Conservation (phyloP, 495 filamentous ascomycete species). For the Aspergillus sclerotioniger region DNA sequence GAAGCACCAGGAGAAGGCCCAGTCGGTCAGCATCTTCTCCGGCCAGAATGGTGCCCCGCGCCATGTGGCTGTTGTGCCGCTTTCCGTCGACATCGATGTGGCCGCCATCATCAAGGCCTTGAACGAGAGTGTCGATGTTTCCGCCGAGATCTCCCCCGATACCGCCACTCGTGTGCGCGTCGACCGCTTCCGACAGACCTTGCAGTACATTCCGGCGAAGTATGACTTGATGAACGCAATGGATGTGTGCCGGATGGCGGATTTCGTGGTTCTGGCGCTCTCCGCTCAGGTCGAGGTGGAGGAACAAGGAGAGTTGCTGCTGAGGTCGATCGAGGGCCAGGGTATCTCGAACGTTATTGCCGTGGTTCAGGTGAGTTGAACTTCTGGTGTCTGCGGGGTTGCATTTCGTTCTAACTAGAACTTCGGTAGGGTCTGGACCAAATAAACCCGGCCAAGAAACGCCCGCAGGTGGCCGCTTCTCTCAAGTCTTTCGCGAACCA, state of each 20-base stretch:
- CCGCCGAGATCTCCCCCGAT: slow-evolving; percentile 60
- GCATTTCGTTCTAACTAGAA: neutral
- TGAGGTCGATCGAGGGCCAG: slow-evolving; percentile 86
- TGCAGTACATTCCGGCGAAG: slow-evolving; percentile 74
- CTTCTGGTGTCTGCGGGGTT: neutral
- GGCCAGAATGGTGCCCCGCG: slow-evolving; percentile 84
- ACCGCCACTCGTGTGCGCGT: slow-evolving; percentile 63
- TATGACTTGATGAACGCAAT: slow-evolving; percentile 70
- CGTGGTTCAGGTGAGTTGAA: slow-evolving; percentile 59
- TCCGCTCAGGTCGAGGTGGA: slow-evolving; percentile 82
- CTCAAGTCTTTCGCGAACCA: slow-evolving; percentile 88
- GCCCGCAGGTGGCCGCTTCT: slow-evolving; percentile 70
- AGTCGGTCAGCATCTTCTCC: slow-evolving; percentile 72
- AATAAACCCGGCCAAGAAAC: slow-evolving; percentile 73
- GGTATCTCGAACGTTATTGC: slow-evolving; percentile 84
- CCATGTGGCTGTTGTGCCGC: slow-evolving; percentile 86
- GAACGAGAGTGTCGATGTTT: slow-evolving; percentile 75
- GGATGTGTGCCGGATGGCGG: slow-evolving; percentile 84
- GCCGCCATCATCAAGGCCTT: slow-evolving; percentile 63
- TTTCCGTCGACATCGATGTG: slow-evolving; percentile 69
- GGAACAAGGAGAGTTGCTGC: slow-evolving; percentile 71
- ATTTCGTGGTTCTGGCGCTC: slow-evolving; percentile 82
- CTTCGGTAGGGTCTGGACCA: slow-evolving; percentile 57
- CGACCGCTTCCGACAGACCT: slow-evolving; percentile 88
- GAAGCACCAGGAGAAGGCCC: slow-evolving; percentile 77